Percentiles rank a stretch among this genome's conserved stretches.
Conservation (phyloP, 2,329 filamentous ascomycete species). For the Colletotrichum sp. region DNA sequence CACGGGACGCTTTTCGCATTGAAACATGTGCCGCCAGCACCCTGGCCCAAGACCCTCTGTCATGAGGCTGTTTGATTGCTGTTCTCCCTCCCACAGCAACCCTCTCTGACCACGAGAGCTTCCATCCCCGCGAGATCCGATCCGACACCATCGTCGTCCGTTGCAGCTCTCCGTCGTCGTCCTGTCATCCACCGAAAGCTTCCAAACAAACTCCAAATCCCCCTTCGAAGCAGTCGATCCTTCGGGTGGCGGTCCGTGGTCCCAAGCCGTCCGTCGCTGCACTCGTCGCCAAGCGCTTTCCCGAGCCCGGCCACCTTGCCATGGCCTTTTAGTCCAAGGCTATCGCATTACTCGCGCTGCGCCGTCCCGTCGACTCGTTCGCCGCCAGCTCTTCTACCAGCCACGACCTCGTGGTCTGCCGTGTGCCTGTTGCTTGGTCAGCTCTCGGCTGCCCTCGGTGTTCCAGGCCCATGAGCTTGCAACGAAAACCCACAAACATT, state of each 20-base stretch:
- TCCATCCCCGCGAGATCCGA: not conserved
- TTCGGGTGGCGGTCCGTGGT: constrained; percentile 13
- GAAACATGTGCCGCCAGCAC: constrained; percentile 20
- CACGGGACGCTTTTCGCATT: not conserved
- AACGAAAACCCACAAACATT: not conserved
- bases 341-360: constrained; percentile 19
- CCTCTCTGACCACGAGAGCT: not conserved
- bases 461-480: not conserved
- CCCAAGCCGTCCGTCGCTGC: not conserved
- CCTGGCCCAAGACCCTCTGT: not conserved
- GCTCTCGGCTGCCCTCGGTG: not conserved
- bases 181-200: not conserved
- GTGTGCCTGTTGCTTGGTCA: constrained; percentile 8
- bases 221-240: not conserved
- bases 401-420: constrained; percentile 6
- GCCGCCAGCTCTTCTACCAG: not conserved
- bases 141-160: not conserved
- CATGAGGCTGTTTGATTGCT: not conserved
- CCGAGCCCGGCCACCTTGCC: not conserved
- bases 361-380: constrained; percentile 12
- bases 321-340: constrained; percentile 3
- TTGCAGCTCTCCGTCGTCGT: not conserved
- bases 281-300: constrained; percentile 1
- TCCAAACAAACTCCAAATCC: not conserved
- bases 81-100: not conserved